Evolutionary conservation across 345 rosid species (phyloP).

Genomic region (Anacardium occidentale): DNA sequence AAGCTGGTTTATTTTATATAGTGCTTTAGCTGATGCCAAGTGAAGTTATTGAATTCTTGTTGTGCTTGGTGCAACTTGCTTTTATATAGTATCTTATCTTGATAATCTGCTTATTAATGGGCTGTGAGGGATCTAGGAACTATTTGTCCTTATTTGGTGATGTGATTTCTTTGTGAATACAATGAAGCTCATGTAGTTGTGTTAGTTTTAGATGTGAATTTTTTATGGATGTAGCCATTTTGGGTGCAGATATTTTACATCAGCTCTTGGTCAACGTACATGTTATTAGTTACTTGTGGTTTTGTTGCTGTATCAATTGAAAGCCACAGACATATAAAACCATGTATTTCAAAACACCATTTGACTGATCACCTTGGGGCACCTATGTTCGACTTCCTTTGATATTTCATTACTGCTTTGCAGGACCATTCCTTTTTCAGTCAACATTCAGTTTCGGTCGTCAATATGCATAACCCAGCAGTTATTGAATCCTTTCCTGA

Average conservation of each 20-base stretch:
- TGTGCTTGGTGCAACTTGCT: neutral
- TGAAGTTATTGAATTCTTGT: neutral
- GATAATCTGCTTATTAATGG: neutral
- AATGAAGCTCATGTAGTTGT: neutral
- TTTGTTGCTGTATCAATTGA: neutral
- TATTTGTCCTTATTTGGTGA: neutral
- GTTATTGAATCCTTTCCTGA: conserved; percentile 46
- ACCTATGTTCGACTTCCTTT: conserved; percentile 27
- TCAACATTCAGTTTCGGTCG: conserved; percentile 42
- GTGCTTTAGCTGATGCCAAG: conserved; percentile 6
- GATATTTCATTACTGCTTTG: conserved; percentile 26
- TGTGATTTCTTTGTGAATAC: neutral
- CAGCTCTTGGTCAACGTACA: neutral
- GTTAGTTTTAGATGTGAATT: neutral
- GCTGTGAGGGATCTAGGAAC: neutral
- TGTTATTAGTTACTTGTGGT: neutral
- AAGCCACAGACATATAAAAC: too few relatives aligned
- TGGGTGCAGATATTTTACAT: neutral
- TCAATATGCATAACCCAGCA: conserved; percentile 38
- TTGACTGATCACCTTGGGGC: neutral
- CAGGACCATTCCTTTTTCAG: conserved; percentile 58
- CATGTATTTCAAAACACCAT: neutral
- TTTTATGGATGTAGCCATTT: neutral
- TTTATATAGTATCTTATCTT: neutral
- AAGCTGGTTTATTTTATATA: neutral